Base-by-base conservation (phyloP, 208 protist genomes). In the Acanthamoeba healyi region DNA sequence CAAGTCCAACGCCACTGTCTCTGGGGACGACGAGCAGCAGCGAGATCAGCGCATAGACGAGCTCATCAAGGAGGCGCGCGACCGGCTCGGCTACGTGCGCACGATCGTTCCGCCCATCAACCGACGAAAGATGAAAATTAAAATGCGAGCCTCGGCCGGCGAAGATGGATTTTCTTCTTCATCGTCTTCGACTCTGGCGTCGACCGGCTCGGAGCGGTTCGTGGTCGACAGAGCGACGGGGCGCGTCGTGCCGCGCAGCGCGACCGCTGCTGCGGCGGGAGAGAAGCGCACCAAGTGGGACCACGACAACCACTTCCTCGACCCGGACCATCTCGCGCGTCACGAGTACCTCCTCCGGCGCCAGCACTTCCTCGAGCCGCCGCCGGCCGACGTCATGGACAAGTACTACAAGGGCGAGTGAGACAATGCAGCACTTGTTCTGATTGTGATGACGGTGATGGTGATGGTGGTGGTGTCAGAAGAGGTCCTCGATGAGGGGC, bases 241-340 rank as follows among this genome's bases (percentile, higher is more conserved):
- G 9, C 2, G 36, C 2, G 63, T 72, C 9, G 63, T 72, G 17
- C 15, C 51, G 1, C 51, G 51, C 51, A 56, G n/a, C n/a, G n/a
- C n/a, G n/a, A 12, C 26, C 63, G 6, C 29, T 17, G 12, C 6
- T 10, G 63, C n/a, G 12, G 15, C 58, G 10, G 63, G 63, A 6
- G 63, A 72, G 26, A 72, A 72, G 63, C 63, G 74, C 36, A 84
- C 74, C 32, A 84, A 84, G 74, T 54, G 44, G 40, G 40, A 84
- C 74, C 44, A 54, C n/a, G 74, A 84, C 74, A 26, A 34, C 40
- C 74, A 84, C 74, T 56, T 54, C 40, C 74, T 84, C 40, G 74
- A 84, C 40, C 74, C 74, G 22, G 74, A 84, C n/a, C n/a, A 84
- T 38, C 74, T 84, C 40, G 74, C 74, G 15, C 74, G 74, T 1